Evolutionary conservation across 306 rosid species (phyloP), one percentile per base, ranked within the genome.

Genomic region (Lablab purpureus): DNA sequence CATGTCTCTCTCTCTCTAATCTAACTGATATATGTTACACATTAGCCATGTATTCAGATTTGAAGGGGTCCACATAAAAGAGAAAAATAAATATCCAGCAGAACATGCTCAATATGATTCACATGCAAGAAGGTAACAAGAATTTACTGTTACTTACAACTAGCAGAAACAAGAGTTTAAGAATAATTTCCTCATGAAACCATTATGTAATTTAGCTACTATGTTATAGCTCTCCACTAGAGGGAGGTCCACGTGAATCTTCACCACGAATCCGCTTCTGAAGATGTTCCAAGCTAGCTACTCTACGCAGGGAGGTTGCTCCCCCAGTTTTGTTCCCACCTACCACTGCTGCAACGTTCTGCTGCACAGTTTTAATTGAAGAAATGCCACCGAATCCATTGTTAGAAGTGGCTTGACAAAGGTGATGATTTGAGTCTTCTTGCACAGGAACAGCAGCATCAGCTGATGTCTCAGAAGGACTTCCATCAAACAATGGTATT

Each of bases 241-340:
- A 66, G 36, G 79, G 58, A 11, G 85, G 71, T 25, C 81, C 90
- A 43, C 74, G 68, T 1, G 88, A 75, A 72, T 75, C 85, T 5
- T 51, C 67, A 36, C 94, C 82, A 23, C 97, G 87, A 49, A 95
- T 93, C 84, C 96, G 89, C 86, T 90, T 93, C 88, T 95, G 98
- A 71, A 93, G 94, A 85, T 88, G 92, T 87, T 95, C 99, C 89
- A 95, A 88, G 89, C 99, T 93, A 55, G 97, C 96, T 83, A 93
- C 99, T 71, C 99, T 86, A 79, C 63, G 94, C 80, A 93, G 63
- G 47, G 97, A 91, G 63, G 82, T 70, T 36, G 90, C 32, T 83
- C 71, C 75, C 52, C 87, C 92, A 58, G 80, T 83, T 89, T 86
- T 89, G 85, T 86, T 90, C 56, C 84, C 90, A 7, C 77, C 64